A percentile compares a stretch with the other conserved stretches of the same genome.
Conservation (phyloP, 164 flowering plant genomes). For the Stephania yunnanensis region DNA sequence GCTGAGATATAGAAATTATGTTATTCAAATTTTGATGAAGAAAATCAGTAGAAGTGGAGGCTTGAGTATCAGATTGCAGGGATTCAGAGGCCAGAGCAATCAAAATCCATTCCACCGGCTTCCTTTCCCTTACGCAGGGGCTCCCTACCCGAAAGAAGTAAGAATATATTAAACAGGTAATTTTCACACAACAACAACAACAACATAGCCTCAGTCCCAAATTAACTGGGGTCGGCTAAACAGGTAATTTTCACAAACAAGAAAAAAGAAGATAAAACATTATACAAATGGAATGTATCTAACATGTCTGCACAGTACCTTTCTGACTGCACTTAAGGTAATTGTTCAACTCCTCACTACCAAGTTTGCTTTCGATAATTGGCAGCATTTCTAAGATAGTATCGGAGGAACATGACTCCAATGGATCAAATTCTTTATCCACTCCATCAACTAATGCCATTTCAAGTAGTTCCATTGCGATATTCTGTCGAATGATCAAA, state of each 20-base stretch:
- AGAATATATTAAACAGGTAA: constrained; percentile 7
- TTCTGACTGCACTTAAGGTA: constrained; percentile 40
- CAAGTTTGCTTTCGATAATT: constrained; percentile 19
- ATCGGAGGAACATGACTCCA: constrained; percentile 24
- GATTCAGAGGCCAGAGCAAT: constrained; percentile 52
- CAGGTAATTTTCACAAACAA: neutral
- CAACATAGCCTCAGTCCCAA: no score
- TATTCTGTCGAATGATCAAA: constrained; percentile 19
- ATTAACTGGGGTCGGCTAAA: no score
- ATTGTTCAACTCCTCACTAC: constrained; percentile 27
- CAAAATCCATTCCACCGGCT: constrained; percentile 51
- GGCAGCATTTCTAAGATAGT: constrained; percentile 39
- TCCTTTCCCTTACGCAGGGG: constrained; percentile 50
- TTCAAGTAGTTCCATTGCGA: constrained; percentile 30
- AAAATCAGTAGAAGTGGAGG: constrained; percentile 20
- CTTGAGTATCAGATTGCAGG: constrained; percentile 37
- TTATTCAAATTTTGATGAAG: constrained; percentile 33
- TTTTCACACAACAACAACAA: no score
- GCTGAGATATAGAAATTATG: constrained; percentile 44
- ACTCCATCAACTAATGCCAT: constrained; percentile 31
- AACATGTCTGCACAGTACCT: constrained; percentile 38
- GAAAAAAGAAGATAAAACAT: neutral
- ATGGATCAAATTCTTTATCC: constrained; percentile 35
- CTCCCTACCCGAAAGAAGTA: constrained; percentile 32
- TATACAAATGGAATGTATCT: neutral